Evolutionary conservation across 306 rosid species (phyloP).

Genomic region (Cucurbita moschata): DNA sequence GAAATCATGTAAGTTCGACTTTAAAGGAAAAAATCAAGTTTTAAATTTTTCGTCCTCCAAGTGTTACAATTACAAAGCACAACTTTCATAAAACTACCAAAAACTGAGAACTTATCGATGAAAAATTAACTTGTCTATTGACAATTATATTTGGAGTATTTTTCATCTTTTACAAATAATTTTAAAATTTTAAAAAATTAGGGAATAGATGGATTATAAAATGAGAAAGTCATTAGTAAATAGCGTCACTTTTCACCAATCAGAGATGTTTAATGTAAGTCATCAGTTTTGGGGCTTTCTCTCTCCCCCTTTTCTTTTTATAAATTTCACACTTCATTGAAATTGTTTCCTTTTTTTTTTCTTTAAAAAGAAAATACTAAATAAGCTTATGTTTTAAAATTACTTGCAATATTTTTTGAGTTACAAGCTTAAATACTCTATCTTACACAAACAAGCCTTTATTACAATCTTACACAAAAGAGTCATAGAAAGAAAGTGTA

Average conservation of each 20-base stretch:
- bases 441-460: background rate
- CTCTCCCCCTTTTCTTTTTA: too few relatives aligned
- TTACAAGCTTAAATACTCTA: background rate
- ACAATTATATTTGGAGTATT: background rate
- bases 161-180: background rate
- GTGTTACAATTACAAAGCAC: background rate
- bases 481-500: background rate
- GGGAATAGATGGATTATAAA: background rate
- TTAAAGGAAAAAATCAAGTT: too few relatives aligned
- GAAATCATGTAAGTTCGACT: too few relatives aligned
- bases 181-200: background rate
- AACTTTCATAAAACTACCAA: background rate
- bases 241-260: background rate
- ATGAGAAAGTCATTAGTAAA: background rate
- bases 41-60: too few relatives aligned
- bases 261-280: too few relatives aligned
- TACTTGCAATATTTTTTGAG: background rate
- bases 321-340: too few relatives aligned
- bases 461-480: background rate
- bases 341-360: too few relatives aligned
- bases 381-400: background rate
- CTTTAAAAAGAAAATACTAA: too few relatives aligned
- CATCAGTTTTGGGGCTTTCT: too few relatives aligned
- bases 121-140: background rate
- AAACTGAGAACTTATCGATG: too few relatives aligned